These are phyloP conservation scores for Termitomyces heimii DNA, from an alignment of 768 basidiomycete species.

Conservation along the genomic window DNA sequence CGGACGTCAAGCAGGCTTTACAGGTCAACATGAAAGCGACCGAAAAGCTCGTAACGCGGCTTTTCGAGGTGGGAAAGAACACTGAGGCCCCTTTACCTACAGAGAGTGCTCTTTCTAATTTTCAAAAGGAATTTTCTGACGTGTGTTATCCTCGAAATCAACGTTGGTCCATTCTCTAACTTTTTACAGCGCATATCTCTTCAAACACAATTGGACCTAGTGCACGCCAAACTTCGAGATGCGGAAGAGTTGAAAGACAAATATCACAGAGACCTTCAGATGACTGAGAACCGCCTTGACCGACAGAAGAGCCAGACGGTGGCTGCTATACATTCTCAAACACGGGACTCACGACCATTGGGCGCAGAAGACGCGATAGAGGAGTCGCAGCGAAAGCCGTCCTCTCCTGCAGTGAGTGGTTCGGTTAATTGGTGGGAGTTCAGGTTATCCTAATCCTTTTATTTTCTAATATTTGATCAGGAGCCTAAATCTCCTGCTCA, in stretches of 20 bases:
- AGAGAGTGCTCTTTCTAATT: slow-evolving; percentile 36
- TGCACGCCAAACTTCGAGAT: slow-evolving; percentile 45
- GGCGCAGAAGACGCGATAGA: slow-evolving; percentile 33
- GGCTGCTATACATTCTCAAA: slow-evolving; percentile 34
- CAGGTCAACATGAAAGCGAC: slow-evolving; percentile 54
- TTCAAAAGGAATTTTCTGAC: slow-evolving; percentile 54
- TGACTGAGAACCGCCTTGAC: slow-evolving; percentile 58
- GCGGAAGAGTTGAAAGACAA: slow-evolving; percentile 40
- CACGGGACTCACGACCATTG: slow-evolving; percentile 20
- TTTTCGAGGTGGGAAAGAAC: slow-evolving; percentile 40
- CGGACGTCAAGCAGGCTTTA: slow-evolving; percentile 38
- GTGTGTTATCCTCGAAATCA: slow-evolving; percentile 29
- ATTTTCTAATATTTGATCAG: slow-evolving; percentile 42
- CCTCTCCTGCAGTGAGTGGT: slow-evolving; percentile 71
- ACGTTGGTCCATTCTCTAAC: slow-evolving; percentile 5
- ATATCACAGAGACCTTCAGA: slow-evolving; percentile 44
- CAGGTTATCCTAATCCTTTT: slow-evolving; percentile 34
- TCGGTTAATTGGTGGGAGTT: slow-evolving; percentile 62
- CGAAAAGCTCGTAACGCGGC: slow-evolving; percentile 49
- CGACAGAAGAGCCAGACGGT: slow-evolving; percentile 53
- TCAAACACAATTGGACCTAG: slow-evolving; percentile 49
- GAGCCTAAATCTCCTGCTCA: slow-evolving; percentile 25
- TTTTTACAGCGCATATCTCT: slow-evolving; percentile 46
- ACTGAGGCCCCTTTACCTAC: slow-evolving; percentile 25
- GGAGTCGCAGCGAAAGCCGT: slow-evolving; percentile 45